phyloP scores from a whole-genome alignment of 2,329 filamentous ascomycete species.

The Fusarium nurragi region DNA sequence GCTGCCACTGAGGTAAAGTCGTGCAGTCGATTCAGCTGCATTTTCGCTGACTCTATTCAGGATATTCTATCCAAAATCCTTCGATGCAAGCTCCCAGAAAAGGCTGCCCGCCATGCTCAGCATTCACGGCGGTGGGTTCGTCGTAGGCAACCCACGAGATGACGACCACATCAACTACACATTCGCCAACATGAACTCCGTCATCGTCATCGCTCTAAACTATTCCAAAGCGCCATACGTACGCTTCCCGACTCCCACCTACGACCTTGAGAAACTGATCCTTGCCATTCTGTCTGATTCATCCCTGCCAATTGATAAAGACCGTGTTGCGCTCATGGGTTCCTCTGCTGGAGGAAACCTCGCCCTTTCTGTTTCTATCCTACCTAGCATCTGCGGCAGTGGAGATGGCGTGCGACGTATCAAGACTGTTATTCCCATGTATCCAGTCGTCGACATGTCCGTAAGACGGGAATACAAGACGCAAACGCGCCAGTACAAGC shows the following conservation, averaged over 20 bases:
- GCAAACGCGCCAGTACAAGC: constrained; percentile 14
- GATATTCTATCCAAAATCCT: constrained; percentile 7
- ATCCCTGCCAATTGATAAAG: constrained; percentile 4
- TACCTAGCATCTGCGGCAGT: constrained; percentile 21
- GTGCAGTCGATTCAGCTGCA: not conserved
- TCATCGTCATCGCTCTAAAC: constrained; percentile 18
- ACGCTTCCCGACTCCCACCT: constrained; percentile 9
- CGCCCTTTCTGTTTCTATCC: constrained; percentile 5
- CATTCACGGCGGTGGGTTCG: constrained; percentile 24
- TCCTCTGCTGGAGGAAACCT: constrained; percentile 21
- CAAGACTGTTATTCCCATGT: constrained; percentile 4
- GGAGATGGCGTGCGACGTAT: constrained; percentile 19
- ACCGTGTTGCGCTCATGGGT: constrained; percentile 10
- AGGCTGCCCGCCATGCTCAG: constrained; percentile 3
- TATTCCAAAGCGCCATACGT: constrained; percentile 13
- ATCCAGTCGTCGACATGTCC: constrained; percentile 15
- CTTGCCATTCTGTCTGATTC: constrained; percentile 6
- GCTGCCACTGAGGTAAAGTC: not conserved
- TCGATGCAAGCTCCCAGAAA: not conserved
- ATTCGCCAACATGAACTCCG: constrained; percentile 20
- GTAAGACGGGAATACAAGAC: constrained; percentile 5
- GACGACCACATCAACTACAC: constrained; percentile 15
- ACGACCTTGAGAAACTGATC: constrained; percentile 23
- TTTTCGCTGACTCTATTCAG: not conserved
- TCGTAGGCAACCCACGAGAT: constrained; percentile 12